Conservation (phyloP, 257 asterid genomes). For the Ligustrum vulgare region DNA sequence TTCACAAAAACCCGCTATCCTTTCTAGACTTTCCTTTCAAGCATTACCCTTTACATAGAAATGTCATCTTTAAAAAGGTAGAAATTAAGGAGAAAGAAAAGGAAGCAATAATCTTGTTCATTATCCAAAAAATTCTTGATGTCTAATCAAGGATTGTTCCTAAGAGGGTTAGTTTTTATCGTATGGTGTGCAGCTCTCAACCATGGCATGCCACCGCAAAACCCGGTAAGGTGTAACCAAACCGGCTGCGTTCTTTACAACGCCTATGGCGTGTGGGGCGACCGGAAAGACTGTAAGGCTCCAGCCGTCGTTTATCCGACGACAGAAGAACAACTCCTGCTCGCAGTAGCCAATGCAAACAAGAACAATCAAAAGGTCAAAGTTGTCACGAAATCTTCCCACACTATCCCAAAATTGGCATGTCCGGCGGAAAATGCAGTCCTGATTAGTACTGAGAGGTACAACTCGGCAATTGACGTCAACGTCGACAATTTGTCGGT, state of each 20-base stretch:
- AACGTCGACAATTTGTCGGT: constrained; percentile 37
- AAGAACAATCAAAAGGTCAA: constrained; percentile 50
- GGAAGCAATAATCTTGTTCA: not conserved
- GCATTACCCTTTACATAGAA: not conserved
- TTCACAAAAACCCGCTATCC: not conserved
- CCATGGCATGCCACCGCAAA: constrained; percentile 61
- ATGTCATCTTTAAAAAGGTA: not conserved
- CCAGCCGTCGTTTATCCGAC: constrained; percentile 53
- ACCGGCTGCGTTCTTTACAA: constrained; percentile 57
- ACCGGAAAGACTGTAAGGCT: constrained; percentile 54
- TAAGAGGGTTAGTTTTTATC: constrained; percentile 8
- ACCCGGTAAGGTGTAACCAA: constrained; percentile 58
- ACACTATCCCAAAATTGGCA: constrained; percentile 69
- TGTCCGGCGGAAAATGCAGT: constrained; percentile 47
- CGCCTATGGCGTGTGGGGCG: constrained; percentile 74
- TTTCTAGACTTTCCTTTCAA: not conserved
- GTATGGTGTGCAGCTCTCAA: constrained; percentile 10
- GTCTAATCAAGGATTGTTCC: constrained; percentile 10
- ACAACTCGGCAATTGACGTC: constrained; percentile 34
- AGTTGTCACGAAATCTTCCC: constrained; percentile 69
- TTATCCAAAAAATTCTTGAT: not conserved
- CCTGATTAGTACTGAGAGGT: constrained; percentile 71
- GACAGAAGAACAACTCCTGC: constrained; percentile 61
- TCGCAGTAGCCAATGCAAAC: constrained; percentile 60
- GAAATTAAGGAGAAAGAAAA: not conserved